Base-by-base conservation (phyloP, 1,284 basidiomycete species). In the Abortiporus biennis region DNA sequence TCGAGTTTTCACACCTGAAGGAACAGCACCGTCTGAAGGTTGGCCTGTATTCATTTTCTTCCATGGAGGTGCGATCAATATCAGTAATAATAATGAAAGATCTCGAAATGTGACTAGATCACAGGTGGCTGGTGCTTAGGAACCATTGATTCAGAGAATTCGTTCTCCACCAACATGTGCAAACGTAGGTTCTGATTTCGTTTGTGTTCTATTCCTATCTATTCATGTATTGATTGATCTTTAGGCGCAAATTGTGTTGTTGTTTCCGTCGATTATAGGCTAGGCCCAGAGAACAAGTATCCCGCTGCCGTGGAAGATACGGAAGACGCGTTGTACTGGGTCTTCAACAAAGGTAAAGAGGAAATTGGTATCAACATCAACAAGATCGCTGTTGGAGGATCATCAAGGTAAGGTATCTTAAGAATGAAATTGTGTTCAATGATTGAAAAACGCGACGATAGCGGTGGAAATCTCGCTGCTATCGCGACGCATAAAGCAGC, bases 281-380 rank as follows among this genome's bases (percentile, higher is more conserved):
- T 89, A 6, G 84, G 80, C 0, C 87, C 87, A 0, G 86, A 91
- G 53, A 49, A 82, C 40, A 73, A 73, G 3, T 89, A 85, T 52
- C 88, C 87, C 1, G 76, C 79, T 1, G 85, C 85, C 0, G 76
- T 86, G 0, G 76, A 86, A 32, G 87, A 91, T 53, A 76, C 82
- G 0, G 63, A 84, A 29, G 79, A 83, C 32, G 66, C 81, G 2
- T 64, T 89, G 3, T 58, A 74, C 38, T 90, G 84, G 78, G 72
- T 84, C 2, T 52, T 72, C 42, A 55, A 61, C 17, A 56, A 80
- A 34, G 74, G 69, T 0, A 53, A 57, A 30, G 47, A 53, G 1
- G 55, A 62, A 11, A 57, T 79, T 17, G 61, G 59, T 12, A 59
- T 71, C 22, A 64, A 79, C 51, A 53, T 57, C 19, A 53, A 57